These are phyloP conservation scores for Lactarius deliciosus DNA, from an alignment of 768 basidiomycete genomes.

Conservation along the genomic window DNA sequence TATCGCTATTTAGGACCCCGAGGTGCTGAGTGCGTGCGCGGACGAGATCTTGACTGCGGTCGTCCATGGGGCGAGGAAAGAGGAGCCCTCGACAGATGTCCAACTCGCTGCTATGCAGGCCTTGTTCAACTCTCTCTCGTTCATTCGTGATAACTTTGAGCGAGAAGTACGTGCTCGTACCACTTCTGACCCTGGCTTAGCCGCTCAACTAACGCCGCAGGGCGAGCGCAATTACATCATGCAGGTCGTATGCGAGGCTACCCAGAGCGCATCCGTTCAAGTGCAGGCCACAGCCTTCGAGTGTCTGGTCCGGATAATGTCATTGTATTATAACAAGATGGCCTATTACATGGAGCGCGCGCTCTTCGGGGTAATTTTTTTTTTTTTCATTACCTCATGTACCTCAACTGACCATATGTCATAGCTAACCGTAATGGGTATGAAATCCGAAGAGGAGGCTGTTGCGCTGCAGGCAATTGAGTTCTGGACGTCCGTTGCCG, in stretches of 20 bases:
- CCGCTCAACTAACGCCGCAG: constrained; percentile 41
- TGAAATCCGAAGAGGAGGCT: constrained; percentile 89
- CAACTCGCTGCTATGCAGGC: constrained; percentile 93
- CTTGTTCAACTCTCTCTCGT: constrained; percentile 92
- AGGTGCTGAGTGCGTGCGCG: constrained; percentile 81
- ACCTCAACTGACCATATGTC: constrained; percentile 18
- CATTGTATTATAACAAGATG: constrained; percentile 99
- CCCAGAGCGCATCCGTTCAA: constrained; percentile 72
- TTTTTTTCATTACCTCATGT: background rate
- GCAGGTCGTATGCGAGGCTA: constrained; percentile 99
- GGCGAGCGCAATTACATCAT: constrained; percentile 99
- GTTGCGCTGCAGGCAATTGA: constrained; percentile 97
- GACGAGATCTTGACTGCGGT: constrained; percentile 99
- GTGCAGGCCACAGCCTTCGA: constrained; percentile 98
- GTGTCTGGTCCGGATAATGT: constrained; percentile 95
- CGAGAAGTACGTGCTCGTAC: constrained; percentile 68
- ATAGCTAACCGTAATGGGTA: constrained; percentile 94
- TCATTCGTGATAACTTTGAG: constrained; percentile 97
- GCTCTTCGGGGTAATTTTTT: constrained; percentile 80
- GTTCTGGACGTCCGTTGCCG: constrained; percentile 99
- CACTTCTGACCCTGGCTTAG: constrained; percentile 10
- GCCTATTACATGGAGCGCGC: constrained; percentile 99
- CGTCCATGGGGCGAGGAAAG: constrained; percentile 96
- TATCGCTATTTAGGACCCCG: constrained; percentile 70
- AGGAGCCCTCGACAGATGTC: constrained; percentile 88